These are phyloP conservation scores for Forsythia suspensa DNA, from an alignment of 257 asterid species.

Conservation along the genomic window DNA sequence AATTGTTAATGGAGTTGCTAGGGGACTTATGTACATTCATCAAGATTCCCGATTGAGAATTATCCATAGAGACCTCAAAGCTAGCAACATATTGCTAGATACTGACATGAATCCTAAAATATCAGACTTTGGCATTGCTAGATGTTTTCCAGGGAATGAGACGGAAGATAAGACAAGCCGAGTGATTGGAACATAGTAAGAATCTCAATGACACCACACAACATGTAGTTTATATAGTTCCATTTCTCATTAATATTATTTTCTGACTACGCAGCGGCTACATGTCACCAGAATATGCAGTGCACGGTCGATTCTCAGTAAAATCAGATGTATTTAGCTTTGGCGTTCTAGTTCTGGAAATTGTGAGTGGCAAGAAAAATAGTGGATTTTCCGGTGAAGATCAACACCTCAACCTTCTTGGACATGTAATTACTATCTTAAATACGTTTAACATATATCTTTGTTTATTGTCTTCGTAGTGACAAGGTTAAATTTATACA, in stretches of 20 bases:
- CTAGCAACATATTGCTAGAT: slow-evolving; percentile 38
- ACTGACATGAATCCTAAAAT: slow-evolving; percentile 38
- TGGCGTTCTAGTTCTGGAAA: slow-evolving; percentile 41
- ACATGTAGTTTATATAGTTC: slow-evolving; percentile 18
- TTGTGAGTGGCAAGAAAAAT: slow-evolving; percentile 40
- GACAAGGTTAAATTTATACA: neutral
- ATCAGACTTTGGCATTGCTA: slow-evolving; percentile 44
- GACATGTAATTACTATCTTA: slow-evolving; percentile 31
- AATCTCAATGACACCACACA: slow-evolving; percentile 30
- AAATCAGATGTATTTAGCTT: slow-evolving; percentile 53
- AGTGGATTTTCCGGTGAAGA: slow-evolving; percentile 22
- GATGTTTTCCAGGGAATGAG: slow-evolving; percentile 26
- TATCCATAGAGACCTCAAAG: slow-evolving; percentile 40
- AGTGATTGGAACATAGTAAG: slow-evolving; percentile 42
- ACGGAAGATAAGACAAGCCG: slow-evolving; percentile 27
- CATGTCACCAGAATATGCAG: slow-evolving; percentile 50
- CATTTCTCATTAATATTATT: neutral
- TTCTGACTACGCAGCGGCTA: slow-evolving; percentile 31
- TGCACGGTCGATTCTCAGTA: slow-evolving; percentile 29
- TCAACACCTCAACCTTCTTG: slow-evolving; percentile 28
- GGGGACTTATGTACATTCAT: slow-evolving; percentile 37
- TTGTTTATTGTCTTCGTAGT: neutral
- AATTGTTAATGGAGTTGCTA: slow-evolving; percentile 28
- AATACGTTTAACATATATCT: neutral
- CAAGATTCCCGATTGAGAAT: slow-evolving; percentile 34